These are phyloP conservation scores for Blastobotrys apis DNA, from an alignment of 1,139 yeast genomes.

Conservation along the genomic window DNA sequence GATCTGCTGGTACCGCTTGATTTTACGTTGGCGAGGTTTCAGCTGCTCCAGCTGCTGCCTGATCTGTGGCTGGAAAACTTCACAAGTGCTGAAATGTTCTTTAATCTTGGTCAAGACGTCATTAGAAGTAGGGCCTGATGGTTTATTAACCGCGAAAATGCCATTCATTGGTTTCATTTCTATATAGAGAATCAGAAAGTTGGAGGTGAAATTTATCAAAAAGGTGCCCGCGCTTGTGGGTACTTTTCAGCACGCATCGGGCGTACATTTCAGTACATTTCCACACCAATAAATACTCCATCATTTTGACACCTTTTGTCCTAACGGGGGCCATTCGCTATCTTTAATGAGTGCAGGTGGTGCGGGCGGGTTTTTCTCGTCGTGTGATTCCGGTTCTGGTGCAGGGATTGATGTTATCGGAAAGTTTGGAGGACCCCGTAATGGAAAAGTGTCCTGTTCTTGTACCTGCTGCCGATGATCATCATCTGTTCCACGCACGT, in stretches of 20 bases:
- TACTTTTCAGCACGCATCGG: too few relatives aligned
- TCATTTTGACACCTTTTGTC: too few relatives aligned
- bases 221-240: too few relatives aligned
- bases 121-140: slow-evolving; percentile 79
- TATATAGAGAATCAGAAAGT: not conserved
- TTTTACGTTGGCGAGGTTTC: slow-evolving; percentile 47
- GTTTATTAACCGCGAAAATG: slow-evolving; percentile 88
- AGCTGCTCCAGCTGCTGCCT: slow-evolving; percentile 41
- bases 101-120: slow-evolving; percentile 66
- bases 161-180: slow-evolving; percentile 41
- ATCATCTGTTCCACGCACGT: too few relatives aligned
- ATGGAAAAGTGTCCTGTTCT: not conserved
- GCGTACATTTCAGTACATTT: too few relatives aligned
- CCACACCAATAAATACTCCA: too few relatives aligned
- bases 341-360: too few relatives aligned
- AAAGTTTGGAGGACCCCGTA: not conserved
- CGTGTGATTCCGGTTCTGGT: not conserved
- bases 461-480: too few relatives aligned
- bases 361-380: too few relatives aligned
- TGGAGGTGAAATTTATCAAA: too few relatives aligned
- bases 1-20: slow-evolving; percentile 51
- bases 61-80: slow-evolving; percentile 54
- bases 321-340: too few relatives aligned
- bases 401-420: not conserved
- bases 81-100: slow-evolving; percentile 54